Evolutionary conservation across 192 early-diverging fungal genomes (phyloP), one percentile per base, ranked within the genome.

Genomic region (Funneliformis mosseae): DNA sequence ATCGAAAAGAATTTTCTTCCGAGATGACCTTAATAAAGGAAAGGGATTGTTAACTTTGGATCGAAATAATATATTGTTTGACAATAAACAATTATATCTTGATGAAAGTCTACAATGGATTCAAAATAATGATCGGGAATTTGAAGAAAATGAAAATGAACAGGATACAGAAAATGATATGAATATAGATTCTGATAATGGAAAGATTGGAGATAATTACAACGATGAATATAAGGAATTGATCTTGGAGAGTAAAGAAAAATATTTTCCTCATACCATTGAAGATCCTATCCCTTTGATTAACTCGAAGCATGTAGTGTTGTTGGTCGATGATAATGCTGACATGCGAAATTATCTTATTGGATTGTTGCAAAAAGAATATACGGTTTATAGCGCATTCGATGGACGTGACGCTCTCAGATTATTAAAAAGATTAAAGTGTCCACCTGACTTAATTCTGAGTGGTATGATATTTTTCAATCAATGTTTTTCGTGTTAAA

Each of bases 311-410:
- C 39, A 50, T 39, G 12, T 18, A 18, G 41, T 87, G 6, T 50
- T 89, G 39, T 25, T 87, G 18, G 84, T 85, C 8, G 88, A 89
- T 50, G 88, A 89, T 70, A 89, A 87, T 60, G 78, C 78, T 28
- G 88, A 89, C 28, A 89, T 89, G 88, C 66, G 88, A 6, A 28
- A 75, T 60, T 18, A 59, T 50, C 48, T 86, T 11, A 41, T 61
- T 1, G 81, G 77, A 50, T 79, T 86, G 55, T 74, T 86, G 6
- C 81, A 79, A 42, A 82, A 82, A 64, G 83, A 86, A 33, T 86
- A 83, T 46, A 69, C 77, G 10, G 81, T 83, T 9, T 73, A 74
- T 39, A 81, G 81, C 38, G 85, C 81, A 12, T 81, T 76, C 12
- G 85, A 86, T 76, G 85, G 85, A n/a, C 48, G 79, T 55, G 81